Conservation (phyloP, 192 early-diverging fungal genomes). For the Cetraspora pellucida region DNA sequence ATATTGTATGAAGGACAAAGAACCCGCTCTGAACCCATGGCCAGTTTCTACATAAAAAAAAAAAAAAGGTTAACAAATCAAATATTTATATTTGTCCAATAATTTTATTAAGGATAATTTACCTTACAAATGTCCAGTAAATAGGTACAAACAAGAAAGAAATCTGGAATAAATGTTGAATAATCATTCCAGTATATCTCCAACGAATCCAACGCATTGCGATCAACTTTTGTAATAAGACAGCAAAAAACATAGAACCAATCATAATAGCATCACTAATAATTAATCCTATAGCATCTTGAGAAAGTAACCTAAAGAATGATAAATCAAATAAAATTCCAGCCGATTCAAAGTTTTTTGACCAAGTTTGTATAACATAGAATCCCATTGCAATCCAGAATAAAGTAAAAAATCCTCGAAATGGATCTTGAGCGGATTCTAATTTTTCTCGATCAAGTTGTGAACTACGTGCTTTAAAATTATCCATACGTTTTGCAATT, state of each 20-base stretch:
- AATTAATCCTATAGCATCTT: constrained; percentile 66
- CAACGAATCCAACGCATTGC: constrained; percentile 55
- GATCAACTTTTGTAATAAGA: constrained; percentile 63
- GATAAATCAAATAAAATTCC: constrained; percentile 53
- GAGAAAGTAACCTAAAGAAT: constrained; percentile 59
- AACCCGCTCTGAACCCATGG: constrained; percentile 89
- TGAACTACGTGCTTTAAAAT: constrained; percentile 44
- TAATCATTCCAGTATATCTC: constrained; percentile 43
- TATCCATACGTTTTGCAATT: constrained; percentile 36
- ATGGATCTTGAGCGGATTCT: constrained; percentile 42
- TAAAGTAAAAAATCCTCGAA: constrained; percentile 78
- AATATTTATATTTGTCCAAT: not conserved
- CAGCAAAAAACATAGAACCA: constrained; percentile 60
- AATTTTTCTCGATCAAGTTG: constrained; percentile 48
- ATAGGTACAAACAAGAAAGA: constrained; percentile 61
- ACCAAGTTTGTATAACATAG: constrained; percentile 64
- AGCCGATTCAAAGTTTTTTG: constrained; percentile 56
- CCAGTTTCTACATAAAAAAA: constrained; percentile 61
- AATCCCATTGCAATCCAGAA: constrained; percentile 83
- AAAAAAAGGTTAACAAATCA: not conserved
- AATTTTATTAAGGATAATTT: constrained; percentile 22
- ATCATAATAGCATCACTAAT: constrained; percentile 76
- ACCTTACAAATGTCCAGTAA: constrained; percentile 61
- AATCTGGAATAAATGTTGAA: constrained; percentile 68
- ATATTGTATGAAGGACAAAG: constrained; percentile 83